These are phyloP conservation scores for Dalbergia cochinchinensis DNA, from an alignment of 306 rosid species.

Conservation along the genomic window DNA sequence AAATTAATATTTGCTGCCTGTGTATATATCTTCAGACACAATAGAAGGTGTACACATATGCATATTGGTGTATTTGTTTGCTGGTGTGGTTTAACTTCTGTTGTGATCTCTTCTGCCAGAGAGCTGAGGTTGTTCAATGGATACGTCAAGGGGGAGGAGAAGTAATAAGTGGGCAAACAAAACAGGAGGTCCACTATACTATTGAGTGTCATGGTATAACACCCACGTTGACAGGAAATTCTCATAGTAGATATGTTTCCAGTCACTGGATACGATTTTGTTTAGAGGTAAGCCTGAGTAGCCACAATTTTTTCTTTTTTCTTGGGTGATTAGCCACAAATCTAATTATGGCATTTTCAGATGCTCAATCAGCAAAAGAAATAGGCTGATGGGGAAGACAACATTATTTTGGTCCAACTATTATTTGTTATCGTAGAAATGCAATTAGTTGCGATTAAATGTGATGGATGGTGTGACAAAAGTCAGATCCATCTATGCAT, in stretches of 20 bases:
- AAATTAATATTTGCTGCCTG: conserved; percentile 31
- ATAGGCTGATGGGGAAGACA: conserved; percentile 6
- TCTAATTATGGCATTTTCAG: conserved; percentile 33
- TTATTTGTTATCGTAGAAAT: conserved; percentile 23
- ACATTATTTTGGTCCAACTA: conserved; percentile 6
- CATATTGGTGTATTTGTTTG: conserved; percentile 10
- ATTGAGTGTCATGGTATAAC: conserved; percentile 83
- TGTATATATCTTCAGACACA: background rate
- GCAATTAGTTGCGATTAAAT: conserved; percentile 23
- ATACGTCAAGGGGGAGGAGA: conserved; percentile 86
- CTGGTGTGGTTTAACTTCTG: conserved; percentile 36
- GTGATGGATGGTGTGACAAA: conserved; percentile 9
- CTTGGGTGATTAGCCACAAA: background rate
- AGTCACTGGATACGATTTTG: conserved; percentile 96
- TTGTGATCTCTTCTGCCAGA: conserved; percentile 60
- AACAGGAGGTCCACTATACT: conserved; percentile 63
- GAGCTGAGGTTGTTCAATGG: conserved; percentile 88
- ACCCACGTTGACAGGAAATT: conserved; percentile 47
- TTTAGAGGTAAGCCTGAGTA: conserved; percentile 72
- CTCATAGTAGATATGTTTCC: conserved; percentile 62
- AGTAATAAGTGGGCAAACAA: conserved; percentile 59
- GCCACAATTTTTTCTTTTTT: background rate
- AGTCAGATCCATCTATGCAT: conserved; percentile 11
- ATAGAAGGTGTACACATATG: background rate
- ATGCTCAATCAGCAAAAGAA: conserved; percentile 16